A percentile compares a stretch with the other conserved stretches of the same genome.
Evolutionary conservation across 441 rosid genomes (phyloP).

Genomic region (Manihot esculenta): DNA sequence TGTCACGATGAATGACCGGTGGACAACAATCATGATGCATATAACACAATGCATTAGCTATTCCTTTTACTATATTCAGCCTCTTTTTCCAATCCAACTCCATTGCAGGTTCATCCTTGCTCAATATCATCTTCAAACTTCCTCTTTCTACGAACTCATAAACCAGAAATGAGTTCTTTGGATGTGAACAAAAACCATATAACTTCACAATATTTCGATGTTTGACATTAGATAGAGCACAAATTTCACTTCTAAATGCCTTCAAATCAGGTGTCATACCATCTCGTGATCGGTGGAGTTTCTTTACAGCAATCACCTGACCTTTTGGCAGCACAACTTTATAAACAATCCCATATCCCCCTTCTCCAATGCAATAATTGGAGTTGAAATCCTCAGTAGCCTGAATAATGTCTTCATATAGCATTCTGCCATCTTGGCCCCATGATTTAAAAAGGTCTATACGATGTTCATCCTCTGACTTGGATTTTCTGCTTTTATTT

Average conservation of each 20-base stretch:
- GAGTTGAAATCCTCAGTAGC: not conserved
- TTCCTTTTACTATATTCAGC: no score
- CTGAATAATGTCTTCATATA: not conserved
- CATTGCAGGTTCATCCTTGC: not conserved
- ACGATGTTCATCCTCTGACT: not conserved
- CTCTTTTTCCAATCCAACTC: not conserved
- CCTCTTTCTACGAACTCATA: not conserved
- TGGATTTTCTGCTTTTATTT: not conserved
- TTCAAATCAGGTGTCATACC: not conserved
- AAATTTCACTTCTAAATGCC: not conserved
- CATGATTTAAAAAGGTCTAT: no score
- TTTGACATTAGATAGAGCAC: not conserved
- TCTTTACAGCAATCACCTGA: not conserved
- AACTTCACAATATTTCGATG: not conserved
- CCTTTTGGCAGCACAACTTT: not conserved
- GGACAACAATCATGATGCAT: no score
- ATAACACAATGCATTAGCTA: no score
- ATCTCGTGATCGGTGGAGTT: not conserved
- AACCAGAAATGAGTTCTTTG: no score
- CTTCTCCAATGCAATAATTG: no score
- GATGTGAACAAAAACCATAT: no score
- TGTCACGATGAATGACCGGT: not conserved
- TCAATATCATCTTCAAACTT: not conserved
- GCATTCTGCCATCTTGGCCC: not conserved
- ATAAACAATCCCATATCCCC: no score